phyloP scores from a whole-genome alignment of 192 early-diverging fungal species.

The Coemansia javaensis region DNA sequence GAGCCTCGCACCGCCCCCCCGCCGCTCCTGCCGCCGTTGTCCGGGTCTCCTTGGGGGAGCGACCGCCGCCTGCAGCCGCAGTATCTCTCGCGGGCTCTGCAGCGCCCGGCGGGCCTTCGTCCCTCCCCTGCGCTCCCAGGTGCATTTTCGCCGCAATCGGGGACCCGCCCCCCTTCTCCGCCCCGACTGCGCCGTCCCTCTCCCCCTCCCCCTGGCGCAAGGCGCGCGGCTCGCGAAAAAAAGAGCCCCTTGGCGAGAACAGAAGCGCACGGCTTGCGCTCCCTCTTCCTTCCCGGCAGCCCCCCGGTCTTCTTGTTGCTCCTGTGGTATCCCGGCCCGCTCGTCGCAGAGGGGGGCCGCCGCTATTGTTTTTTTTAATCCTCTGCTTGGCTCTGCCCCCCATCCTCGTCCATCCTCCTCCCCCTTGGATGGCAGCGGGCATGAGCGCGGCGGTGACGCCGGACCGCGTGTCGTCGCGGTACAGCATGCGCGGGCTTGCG shows the following conservation, averaged over 20 bases:
- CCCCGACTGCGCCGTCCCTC: not conserved
- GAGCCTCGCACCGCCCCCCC: too few species aligned
- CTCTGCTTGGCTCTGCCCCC: not conserved
- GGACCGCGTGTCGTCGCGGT: slow-evolving; percentile 22
- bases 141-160: too few species aligned
- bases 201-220: not conserved
- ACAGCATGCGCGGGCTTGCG: slow-evolving; percentile 16
- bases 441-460: slow-evolving; percentile 34
- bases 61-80: too few species aligned
- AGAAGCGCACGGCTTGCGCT: too few species aligned
- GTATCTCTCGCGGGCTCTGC: too few species aligned
- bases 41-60: too few species aligned
- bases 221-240: too few species aligned
- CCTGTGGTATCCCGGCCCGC: not conserved
- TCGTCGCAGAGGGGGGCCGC: not conserved
- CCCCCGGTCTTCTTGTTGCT: not conserved
- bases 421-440: not conserved
- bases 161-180: not conserved
- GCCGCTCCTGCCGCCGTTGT: too few species aligned
- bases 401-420: not conserved
- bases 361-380: slow-evolving; percentile 1
- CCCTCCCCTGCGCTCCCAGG: too few species aligned
- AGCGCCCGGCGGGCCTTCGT: too few species aligned
- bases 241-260: too few species aligned
- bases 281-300: slow-evolving; percentile 2